Evolutionary conservation across 1,284 basidiomycete species (phyloP), one percentile per base, ranked within the genome.

Genomic region (Puccinia triticina): DNA sequence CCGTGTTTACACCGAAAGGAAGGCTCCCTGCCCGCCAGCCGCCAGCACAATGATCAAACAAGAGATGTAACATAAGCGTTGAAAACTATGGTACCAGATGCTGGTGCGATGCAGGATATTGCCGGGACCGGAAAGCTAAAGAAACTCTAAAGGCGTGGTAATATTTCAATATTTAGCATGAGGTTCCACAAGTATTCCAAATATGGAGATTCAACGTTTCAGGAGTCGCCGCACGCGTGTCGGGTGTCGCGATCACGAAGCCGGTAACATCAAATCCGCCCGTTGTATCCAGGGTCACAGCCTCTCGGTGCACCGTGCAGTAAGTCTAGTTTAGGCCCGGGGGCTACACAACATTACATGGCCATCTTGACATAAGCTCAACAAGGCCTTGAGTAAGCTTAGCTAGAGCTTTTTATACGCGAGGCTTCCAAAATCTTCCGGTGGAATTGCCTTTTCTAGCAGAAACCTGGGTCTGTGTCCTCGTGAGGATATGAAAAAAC

Each of bases 181-280:
- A 57, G 55, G 29, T 23, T 37, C 37, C 64, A 66, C 64, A 43
- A 43, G 37, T 23, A 21, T 40, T 23, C 37, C 55, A 26, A 57
- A 57, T 26, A n/a, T n/a, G n/a, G n/a, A 40, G 29, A 32, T 66
- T 66, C 37, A 66, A 66, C 64, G 10, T 66, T 66, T 40, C 34
- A 66, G 64, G 64, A 32, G 64, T n/a, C 64, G 1, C 37, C 21
- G 37, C 64, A 43, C 37, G 32, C 64, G 18, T 37, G 64, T 66
- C 64, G 37, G 64, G 37, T 66, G 32, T 64, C 61, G 61, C 64
- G 64, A 66, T 66, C 34, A 66, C 64, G 64, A 66, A 43, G 37
- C 64, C 34, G 34, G 34, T 37, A n/a, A 4, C 23, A 55, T 55
- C 23, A 1, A 40, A 66, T 66, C 21, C 43, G 64, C 18, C 34